Evolutionary conservation across 176 grass and related monocot genomes (phyloP).

Genomic region (Cenchrus americanus): DNA sequence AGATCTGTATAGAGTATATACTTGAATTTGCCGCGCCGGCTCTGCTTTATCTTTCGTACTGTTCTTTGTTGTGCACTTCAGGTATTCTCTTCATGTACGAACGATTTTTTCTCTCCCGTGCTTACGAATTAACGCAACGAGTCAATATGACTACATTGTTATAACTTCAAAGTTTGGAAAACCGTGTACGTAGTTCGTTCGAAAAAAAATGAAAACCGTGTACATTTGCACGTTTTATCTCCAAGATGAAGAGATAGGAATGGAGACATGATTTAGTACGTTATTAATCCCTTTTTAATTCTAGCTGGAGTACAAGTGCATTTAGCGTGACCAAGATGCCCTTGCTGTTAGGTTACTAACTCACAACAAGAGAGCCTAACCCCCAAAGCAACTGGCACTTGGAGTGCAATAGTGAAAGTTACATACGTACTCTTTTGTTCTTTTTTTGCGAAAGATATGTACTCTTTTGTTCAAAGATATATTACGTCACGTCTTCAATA

Average conservation of each 20-base stretch:
- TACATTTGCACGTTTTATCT: neutral
- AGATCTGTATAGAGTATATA: neutral
- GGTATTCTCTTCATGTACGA: neutral
- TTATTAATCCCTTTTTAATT: constrained; percentile 13
- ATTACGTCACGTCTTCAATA: no score
- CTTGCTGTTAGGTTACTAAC: constrained; percentile 29
- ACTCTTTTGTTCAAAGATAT: no score
- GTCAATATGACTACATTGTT: neutral
- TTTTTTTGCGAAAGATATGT: no score
- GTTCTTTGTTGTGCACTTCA: neutral
- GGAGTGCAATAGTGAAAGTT: no score
- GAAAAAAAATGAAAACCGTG: neutral
- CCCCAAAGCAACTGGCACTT: neutral
- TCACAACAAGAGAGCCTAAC: constrained; percentile 36
- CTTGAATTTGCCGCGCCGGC: neutral
- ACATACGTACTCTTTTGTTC: no score
- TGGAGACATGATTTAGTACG: neutral
- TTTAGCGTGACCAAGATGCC: constrained; percentile 16
- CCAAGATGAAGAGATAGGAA: neutral
- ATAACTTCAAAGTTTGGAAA: neutral
- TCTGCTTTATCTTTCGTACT: neutral
- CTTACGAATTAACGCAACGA: neutral
- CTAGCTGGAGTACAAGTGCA: constrained; percentile 1
- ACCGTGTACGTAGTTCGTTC: neutral
- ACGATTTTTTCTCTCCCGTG: neutral